Evolutionary conservation across 192 early-diverging fungal genomes (phyloP).

Genomic region (Backusella macrospora): DNA sequence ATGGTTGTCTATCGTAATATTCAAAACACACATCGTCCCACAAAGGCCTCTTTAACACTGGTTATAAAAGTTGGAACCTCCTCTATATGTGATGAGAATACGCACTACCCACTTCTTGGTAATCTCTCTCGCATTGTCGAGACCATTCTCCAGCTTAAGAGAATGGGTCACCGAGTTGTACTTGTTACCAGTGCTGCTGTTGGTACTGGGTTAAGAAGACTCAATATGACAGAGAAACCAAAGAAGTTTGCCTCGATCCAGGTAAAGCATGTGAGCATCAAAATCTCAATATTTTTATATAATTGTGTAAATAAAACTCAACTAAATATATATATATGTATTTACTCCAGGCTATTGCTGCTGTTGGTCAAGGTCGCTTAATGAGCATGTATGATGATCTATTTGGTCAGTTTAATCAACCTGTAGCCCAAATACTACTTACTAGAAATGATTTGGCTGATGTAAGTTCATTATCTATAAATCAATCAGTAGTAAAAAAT

Average conservation of each 20-base stretch:
- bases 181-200: slow-evolving; percentile 94
- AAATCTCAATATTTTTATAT: not conserved
- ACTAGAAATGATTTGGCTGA: slow-evolving; percentile 92
- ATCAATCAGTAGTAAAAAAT: slow-evolving; percentile 17
- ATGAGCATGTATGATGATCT: slow-evolving; percentile 97
- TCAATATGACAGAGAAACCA: slow-evolving; percentile 77
- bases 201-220: slow-evolving; percentile 82
- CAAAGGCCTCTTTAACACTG: slow-evolving; percentile 62
- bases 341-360: slow-evolving; percentile 80
- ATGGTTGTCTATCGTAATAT: slow-evolving; percentile 36
- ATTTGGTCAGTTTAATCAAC: slow-evolving; percentile 89
- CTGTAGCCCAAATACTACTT: slow-evolving; percentile 93
- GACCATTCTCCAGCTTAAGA: slow-evolving; percentile 82
- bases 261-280: slow-evolving; percentile 39
- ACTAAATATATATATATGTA: not conserved
- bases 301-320: not conserved
- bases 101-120: slow-evolving; percentile 84
- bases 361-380: slow-evolving; percentile 94
- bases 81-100: slow-evolving; percentile 92
- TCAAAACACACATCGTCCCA: slow-evolving; percentile 35
- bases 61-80: slow-evolving; percentile 95
- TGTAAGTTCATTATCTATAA: slow-evolving; percentile 48
- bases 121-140: slow-evolving; percentile 92
- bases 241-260: slow-evolving; percentile 77
- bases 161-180: slow-evolving; percentile 82